Evolutionary conservation across 768 basidiomycete species (phyloP).

Genomic region (Termitomyces sp.): DNA sequence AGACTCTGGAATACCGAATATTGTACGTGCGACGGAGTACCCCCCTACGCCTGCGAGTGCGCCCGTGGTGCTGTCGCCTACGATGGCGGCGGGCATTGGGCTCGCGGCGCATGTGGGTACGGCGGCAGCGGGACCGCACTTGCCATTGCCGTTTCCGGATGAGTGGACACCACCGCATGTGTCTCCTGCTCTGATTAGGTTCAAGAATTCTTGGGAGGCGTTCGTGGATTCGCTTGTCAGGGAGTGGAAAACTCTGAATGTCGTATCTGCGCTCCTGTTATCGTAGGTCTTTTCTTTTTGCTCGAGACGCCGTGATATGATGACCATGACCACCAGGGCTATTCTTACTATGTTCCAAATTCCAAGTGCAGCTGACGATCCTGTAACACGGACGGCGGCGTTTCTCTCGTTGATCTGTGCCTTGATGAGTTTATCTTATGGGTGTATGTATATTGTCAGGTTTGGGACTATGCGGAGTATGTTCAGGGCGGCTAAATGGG

Average conservation of each 20-base stretch:
- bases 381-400: conserved; percentile 60
- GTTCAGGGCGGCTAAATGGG: conserved; percentile 70
- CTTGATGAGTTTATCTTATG: conserved; percentile 69
- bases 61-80: conserved; percentile 18
- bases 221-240: conserved; percentile 68
- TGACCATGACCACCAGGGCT: conserved; percentile 40
- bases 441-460: conserved; percentile 70
- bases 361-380: conserved; percentile 50
- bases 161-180: conserved; percentile 55
- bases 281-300: conserved; percentile 30
- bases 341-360: conserved; percentile 71
- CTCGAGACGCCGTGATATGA: not conserved
- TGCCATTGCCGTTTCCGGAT: conserved; percentile 47
- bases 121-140: conserved; percentile 14
- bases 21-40: conserved; percentile 9
- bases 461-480: conserved; percentile 74
- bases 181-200: conserved; percentile 62
- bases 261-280: conserved; percentile 63
- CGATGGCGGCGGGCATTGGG: conserved; percentile 26
- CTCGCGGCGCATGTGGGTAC: conserved; percentile 24
- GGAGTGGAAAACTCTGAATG: conserved; percentile 76
- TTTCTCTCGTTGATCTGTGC: conserved; percentile 66
- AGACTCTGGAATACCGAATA: conserved; percentile 9
- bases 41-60: conserved; percentile 6
- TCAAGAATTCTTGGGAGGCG: conserved; percentile 47